Evolutionary conservation across 345 rosid species (phyloP).

Genomic region (Brassica nigra): DNA sequence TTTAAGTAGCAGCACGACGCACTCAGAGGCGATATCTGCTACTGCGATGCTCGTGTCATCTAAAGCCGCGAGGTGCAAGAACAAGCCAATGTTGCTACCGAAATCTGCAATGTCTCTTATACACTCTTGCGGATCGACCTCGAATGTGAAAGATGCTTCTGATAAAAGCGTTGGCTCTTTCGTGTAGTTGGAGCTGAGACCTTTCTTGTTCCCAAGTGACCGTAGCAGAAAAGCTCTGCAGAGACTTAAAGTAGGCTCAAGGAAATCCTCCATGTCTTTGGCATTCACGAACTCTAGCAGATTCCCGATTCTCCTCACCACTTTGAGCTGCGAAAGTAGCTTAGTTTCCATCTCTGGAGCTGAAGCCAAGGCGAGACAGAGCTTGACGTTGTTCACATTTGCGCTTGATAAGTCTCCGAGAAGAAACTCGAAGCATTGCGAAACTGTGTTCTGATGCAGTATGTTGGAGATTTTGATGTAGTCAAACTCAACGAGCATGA

Average conservation of each 20-base stretch:
- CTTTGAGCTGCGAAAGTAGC: slow-evolving; percentile 79
- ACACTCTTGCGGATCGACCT: slow-evolving; percentile 56
- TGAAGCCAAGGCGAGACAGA: slow-evolving; percentile 83
- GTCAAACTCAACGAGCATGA: slow-evolving; percentile 82
- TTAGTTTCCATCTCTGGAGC: slow-evolving; percentile 97
- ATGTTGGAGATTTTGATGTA: slow-evolving; percentile 76
- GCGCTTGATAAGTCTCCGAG: slow-evolving; percentile 84
- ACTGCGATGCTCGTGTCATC: slow-evolving; percentile 49
- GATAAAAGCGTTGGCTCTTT: slow-evolving; percentile 67
- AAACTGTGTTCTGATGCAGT: slow-evolving; percentile 75
- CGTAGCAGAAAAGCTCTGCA: slow-evolving; percentile 77
- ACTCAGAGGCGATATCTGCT: slow-evolving; percentile 77
- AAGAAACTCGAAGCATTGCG: slow-evolving; percentile 91
- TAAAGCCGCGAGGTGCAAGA: slow-evolving; percentile 59
- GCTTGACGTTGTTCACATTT: slow-evolving; percentile 88
- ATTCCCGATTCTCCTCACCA: slow-evolving; percentile 83
- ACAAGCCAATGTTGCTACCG: slow-evolving; percentile 66
- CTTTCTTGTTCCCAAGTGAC: slow-evolving; percentile 60
- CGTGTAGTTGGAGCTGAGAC: slow-evolving; percentile 41
- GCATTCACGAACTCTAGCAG: slow-evolving; percentile 80
- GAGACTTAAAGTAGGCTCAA: slow-evolving; percentile 83
- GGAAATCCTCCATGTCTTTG: slow-evolving; percentile 97
- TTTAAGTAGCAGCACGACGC: slow-evolving; percentile 69
- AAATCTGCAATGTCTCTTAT: slow-evolving; percentile 82
- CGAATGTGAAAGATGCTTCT: slow-evolving; percentile 51